Evolutionary conservation across 352 stramenopile species (phyloP).

Genomic region (Phytophthora melonis): DNA sequence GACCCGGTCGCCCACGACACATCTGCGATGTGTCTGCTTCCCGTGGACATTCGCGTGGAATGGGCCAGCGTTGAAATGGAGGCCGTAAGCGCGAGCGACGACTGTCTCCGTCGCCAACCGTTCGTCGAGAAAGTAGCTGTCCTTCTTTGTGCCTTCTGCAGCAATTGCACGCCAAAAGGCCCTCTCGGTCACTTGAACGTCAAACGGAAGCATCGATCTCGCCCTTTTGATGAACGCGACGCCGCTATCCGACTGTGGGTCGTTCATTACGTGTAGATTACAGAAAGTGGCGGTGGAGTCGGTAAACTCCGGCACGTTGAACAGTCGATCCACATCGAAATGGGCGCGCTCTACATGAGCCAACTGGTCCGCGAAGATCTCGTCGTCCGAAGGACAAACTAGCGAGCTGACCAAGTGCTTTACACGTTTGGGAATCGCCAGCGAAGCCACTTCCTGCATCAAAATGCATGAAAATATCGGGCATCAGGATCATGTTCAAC

Average conservation of each 20-base stretch:
- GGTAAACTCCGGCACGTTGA: constrained; percentile 26
- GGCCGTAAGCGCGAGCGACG: constrained; percentile 29
- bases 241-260: constrained; percentile 19
- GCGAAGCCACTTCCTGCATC: constrained; percentile 17
- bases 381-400: constrained; percentile 24
- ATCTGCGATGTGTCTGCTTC: constrained; percentile 56
- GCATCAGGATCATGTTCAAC: neutral
- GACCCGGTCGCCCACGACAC: constrained; percentile 34
- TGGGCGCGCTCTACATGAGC: constrained; percentile 29
- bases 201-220: constrained; percentile 49
- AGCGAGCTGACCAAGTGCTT: constrained; percentile 11
- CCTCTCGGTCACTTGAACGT: constrained; percentile 35
- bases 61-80: constrained; percentile 32
- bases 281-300: constrained; percentile 17
- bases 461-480: constrained; percentile 4
- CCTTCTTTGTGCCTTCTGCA: constrained; percentile 30
- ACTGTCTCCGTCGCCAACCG: constrained; percentile 34
- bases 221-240: constrained; percentile 49
- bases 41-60: constrained; percentile 49
- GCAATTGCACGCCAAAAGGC: constrained; percentile 52
- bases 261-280: constrained; percentile 29
- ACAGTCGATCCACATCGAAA: constrained; percentile 29
- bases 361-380: constrained; percentile 45
- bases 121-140: constrained; percentile 42
- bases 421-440: constrained; percentile 26